These are phyloP conservation scores for Stellera chamaejasme DNA, from an alignment of 345 rosid genomes.

Conservation along the genomic window DNA sequence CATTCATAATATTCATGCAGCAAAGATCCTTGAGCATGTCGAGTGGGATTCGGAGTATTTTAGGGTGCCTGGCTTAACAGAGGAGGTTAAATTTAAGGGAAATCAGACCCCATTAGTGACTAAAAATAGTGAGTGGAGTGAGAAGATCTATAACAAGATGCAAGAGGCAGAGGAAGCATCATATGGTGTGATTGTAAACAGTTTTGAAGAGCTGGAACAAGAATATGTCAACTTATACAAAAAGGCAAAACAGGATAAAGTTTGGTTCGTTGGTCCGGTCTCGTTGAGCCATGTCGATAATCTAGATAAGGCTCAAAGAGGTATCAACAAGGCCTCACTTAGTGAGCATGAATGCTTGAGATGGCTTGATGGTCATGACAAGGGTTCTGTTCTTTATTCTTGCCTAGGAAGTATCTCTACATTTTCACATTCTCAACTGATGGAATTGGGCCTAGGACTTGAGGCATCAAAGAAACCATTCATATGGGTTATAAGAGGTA, in stretches of 20 bases:
- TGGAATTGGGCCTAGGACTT: constrained; percentile 37
- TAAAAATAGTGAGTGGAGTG: not conserved
- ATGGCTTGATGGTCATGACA: constrained; percentile 33
- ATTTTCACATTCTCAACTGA: constrained; percentile 22
- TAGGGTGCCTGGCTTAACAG: constrained; percentile 25
- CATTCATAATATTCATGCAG: constrained; percentile 9
- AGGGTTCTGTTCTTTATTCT: constrained; percentile 31
- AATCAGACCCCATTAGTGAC: constrained; percentile 18
- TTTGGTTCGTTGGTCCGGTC: constrained; percentile 44
- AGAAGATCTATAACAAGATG: not conserved
- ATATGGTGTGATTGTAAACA: constrained; percentile 25
- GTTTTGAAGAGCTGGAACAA: constrained; percentile 34
- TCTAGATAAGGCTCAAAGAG: constrained; percentile 31
- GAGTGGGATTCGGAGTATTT: constrained; percentile 15
- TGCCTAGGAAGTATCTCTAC: constrained; percentile 37
- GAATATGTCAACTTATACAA: constrained; percentile 16
- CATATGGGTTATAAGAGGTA: constrained; percentile 20
- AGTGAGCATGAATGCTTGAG: constrained; percentile 14
- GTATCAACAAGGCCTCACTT: constrained; percentile 14
- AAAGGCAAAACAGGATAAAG: constrained; percentile 17
- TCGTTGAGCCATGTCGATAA: constrained; percentile 23
- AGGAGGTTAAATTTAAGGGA: constrained; percentile 16
- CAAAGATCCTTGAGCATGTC: constrained; percentile 12
- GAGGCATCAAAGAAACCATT: constrained; percentile 34
- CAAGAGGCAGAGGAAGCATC: constrained; percentile 9